Conservation (phyloP, 2,329 filamentous ascomycete genomes). For the Aspergillus sojae region DNA sequence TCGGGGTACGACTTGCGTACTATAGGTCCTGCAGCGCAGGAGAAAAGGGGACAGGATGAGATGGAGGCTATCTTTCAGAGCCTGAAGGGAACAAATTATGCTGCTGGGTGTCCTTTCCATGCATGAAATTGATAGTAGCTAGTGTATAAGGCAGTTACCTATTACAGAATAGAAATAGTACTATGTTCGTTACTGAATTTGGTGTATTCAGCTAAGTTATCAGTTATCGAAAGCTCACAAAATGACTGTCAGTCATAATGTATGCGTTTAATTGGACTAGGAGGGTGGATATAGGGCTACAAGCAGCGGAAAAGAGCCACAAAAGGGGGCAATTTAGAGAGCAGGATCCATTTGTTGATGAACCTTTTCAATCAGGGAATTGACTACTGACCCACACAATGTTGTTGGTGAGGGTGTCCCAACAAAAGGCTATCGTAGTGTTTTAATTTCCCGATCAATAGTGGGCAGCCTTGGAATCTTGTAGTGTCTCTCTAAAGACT, state of each 20-base stretch:
- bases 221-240: neutral
- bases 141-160: neutral
- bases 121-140: neutral
- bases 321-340: neutral
- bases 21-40: conserved; percentile 17
- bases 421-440: neutral
- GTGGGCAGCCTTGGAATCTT: neutral
- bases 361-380: neutral
- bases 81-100: conserved; percentile 8
- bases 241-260: neutral
- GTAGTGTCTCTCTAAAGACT: rapidly evolving
- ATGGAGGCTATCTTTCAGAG: conserved; percentile 13
- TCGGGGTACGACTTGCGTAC: conserved; percentile 17
- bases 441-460: neutral
- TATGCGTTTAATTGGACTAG: neutral
- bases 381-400: neutral
- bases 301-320: neutral
- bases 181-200: neutral
- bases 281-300: neutral
- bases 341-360: neutral
- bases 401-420: neutral
- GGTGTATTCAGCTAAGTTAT: neutral
- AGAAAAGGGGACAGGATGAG: conserved; percentile 17
- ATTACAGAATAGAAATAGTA: neutral
- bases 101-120: conserved; percentile 13